phyloP scores from a whole-genome alignment of 306 rosid species.

The Rubus idaeus region DNA sequence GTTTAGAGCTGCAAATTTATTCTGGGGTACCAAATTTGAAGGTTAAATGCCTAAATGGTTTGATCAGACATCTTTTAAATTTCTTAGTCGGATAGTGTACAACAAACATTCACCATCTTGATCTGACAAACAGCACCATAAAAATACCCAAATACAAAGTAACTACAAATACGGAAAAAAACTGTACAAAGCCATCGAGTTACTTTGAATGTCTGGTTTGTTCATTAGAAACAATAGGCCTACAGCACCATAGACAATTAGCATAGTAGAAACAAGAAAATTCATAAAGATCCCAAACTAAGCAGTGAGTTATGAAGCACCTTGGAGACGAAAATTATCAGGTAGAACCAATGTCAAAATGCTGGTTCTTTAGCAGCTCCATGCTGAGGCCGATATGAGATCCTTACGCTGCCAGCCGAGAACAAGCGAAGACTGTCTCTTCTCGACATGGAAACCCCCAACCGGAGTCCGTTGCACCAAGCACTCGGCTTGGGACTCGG shows the following conservation, averaged over 20 bases:
- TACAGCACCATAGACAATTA: constrained; percentile 69
- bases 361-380: constrained; percentile 63
- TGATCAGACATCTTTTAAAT: neutral
- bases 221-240: constrained; percentile 56
- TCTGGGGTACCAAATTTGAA: neutral
- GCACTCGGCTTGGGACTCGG: constrained; percentile 90
- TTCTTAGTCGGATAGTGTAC: constrained; percentile 33
- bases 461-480: constrained; percentile 73
- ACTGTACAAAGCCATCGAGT: constrained; percentile 58
- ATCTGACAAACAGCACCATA: constrained; percentile 28
- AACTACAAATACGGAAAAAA: constrained; percentile 26
- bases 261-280: constrained; percentile 46
- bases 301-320: constrained; percentile 56
- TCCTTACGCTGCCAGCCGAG: constrained; percentile 85
- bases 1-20: too few species aligned
- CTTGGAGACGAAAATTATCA: constrained; percentile 42
- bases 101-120: constrained; percentile 33
- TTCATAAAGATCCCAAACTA: constrained; percentile 40
- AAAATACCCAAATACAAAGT: constrained; percentile 29
- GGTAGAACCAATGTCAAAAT: constrained; percentile 40
- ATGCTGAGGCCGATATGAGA: constrained; percentile 67
- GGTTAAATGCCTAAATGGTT: neutral
- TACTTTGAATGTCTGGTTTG: constrained; percentile 48
- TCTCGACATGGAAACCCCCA: constrained; percentile 77
- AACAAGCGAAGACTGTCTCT: constrained; percentile 68